Conservation (phyloP, 306 rosid genomes). For the Sicyos baderoa region DNA sequence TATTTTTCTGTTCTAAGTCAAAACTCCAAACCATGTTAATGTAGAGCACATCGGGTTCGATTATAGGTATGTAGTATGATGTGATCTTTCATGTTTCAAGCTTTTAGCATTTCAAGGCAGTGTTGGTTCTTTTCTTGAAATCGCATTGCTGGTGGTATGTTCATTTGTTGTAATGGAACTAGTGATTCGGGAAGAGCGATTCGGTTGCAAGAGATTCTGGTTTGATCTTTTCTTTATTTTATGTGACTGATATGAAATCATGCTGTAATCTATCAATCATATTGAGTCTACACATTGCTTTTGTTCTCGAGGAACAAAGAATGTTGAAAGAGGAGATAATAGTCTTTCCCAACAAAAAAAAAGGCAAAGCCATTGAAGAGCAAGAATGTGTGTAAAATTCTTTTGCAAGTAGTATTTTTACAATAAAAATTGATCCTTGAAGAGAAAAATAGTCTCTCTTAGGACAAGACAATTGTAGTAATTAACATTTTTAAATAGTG, state of each 20-base stretch:
- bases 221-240: not conserved
- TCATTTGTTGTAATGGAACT: not conserved
- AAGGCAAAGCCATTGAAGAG: not conserved
- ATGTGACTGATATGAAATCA: not conserved
- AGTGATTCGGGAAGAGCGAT: not conserved
- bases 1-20: not conserved
- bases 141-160: not conserved
- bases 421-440: too few species aligned
- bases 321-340: too few species aligned
- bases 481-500: too few species aligned
- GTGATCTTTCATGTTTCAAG: not conserved
- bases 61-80: conserved; percentile 7
- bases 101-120: not conserved
- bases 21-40: conserved; percentile 13
- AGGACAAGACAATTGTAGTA: too few species aligned
- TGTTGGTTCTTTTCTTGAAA: not conserved
- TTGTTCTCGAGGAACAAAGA: too few species aligned
- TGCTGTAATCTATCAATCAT: not conserved
- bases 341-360: too few species aligned
- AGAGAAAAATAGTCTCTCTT: too few species aligned
- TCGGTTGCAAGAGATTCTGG: not conserved
- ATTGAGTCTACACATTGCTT: too few species aligned
- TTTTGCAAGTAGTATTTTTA: too few species aligned
- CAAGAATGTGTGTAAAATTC: too few species aligned
- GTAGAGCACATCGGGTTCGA: not conserved